Conservation (phyloP, 2,329 filamentous ascomycete species). For the Calonectria honghensis region DNA sequence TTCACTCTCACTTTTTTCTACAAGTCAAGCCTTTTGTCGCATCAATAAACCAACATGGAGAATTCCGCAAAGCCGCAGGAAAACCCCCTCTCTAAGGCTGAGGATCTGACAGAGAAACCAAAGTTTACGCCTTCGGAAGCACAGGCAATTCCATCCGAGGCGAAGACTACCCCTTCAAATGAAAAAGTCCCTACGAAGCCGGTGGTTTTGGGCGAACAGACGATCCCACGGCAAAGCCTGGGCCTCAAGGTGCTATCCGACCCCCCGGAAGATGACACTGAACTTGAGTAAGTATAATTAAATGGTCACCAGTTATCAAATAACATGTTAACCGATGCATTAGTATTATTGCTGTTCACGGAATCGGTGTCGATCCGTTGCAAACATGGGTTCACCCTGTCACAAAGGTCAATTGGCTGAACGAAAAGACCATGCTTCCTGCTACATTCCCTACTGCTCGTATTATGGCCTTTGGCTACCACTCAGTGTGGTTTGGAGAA, state of each 20-base stretch:
- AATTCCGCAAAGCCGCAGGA: background rate
- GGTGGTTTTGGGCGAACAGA: background rate
- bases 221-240: conserved; percentile 15
- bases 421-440: conserved; percentile 36
- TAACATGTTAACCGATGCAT: background rate
- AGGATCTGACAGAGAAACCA: background rate
- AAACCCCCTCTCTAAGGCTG: background rate
- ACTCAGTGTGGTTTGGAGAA: conserved; percentile 42
- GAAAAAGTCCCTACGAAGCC: background rate
- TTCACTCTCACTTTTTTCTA: background rate
- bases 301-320: background rate
- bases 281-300: conserved; percentile 24
- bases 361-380: conserved; percentile 35
- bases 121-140: background rate
- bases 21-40: background rate
- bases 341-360: conserved; percentile 40
- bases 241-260: conserved; percentile 29
- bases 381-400: conserved; percentile 31
- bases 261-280: conserved; percentile 20
- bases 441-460: conserved; percentile 29
- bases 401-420: conserved; percentile 37
- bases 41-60: conserved; percentile 1
- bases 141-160: background rate
- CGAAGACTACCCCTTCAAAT: no score
- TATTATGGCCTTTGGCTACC: conserved; percentile 40